phyloP scores from a whole-genome alignment of 805 yeast genomes.

The Barnettozyma californica region DNA sequence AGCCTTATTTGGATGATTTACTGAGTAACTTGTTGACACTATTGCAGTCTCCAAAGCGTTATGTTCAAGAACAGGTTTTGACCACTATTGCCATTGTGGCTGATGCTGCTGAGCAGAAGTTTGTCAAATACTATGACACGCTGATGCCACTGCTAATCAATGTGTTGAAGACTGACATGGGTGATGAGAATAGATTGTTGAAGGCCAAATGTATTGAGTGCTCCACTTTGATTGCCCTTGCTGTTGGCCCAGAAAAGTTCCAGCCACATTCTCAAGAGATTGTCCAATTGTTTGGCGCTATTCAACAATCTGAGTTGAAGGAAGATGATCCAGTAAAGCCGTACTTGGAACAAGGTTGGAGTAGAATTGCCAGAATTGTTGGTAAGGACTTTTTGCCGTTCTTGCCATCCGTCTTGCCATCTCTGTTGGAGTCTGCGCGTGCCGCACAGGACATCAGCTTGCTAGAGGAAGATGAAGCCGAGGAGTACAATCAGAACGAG shows the following conservation, averaged over 20 bases:
- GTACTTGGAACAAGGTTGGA: conserved; percentile 94
- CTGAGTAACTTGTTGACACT: conserved; percentile 68
- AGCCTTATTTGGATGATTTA: conserved; percentile 86
- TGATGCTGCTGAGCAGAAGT: conserved; percentile 87
- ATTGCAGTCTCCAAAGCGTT: conserved; percentile 80
- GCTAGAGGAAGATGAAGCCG: conserved; percentile 85
- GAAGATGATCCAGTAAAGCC: conserved; percentile 84
- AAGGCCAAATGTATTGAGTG: conserved; percentile 96
- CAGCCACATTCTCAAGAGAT: conserved; percentile 68
- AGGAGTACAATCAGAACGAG: conserved; percentile 73
- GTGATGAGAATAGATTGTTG: conserved; percentile 68
- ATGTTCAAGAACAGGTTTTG: conserved; percentile 94
- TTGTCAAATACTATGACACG: conserved; percentile 88
- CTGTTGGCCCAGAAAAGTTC: conserved; percentile 91
- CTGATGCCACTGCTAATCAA: conserved; percentile 84
- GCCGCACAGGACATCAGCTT: conserved; percentile 86
- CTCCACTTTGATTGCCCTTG: conserved; percentile 86
- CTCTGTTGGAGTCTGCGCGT: conserved; percentile 79
- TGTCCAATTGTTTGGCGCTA: conserved; percentile 61
- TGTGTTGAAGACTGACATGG: conserved; percentile 74
- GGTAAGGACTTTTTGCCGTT: conserved; percentile 84
- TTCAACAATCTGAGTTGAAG: conserved; percentile 55
- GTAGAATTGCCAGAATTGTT: conserved; percentile 80
- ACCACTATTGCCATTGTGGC: conserved; percentile 97
- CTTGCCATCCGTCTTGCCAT: conserved; percentile 81